Conservation (phyloP, 2,329 filamentous ascomycete species). For the Hypoxylon sp. region DNA sequence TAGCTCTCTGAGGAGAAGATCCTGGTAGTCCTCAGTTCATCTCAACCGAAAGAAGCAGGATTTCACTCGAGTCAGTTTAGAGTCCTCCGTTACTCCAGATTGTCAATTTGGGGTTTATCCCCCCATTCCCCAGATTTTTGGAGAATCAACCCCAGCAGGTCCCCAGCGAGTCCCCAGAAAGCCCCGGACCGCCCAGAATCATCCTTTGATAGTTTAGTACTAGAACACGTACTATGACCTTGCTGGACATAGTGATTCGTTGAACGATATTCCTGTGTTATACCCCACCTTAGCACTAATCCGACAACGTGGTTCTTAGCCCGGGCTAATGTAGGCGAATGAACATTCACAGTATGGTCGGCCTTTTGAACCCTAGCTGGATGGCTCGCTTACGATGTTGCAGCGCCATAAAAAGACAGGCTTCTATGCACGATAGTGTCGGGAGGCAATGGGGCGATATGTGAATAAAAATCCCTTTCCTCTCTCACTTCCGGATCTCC, state of each 20-base stretch:
- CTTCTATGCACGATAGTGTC: conserved; percentile 20
- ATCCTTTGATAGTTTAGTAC: conserved; percentile 16
- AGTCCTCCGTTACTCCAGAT: conserved; percentile 27
- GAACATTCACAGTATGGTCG: conserved; percentile 18
- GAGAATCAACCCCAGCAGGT: conserved; percentile 29
- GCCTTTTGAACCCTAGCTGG: conserved; percentile 30
- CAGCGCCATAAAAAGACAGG: conserved; percentile 28
- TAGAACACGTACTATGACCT: conserved; percentile 26
- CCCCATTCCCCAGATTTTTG: conserved; percentile 42
- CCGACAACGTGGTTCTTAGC: conserved; percentile 35
- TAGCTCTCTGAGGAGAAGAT: conserved; percentile 38
- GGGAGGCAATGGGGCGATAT: conserved; percentile 27
- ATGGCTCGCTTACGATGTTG: conserved; percentile 36
- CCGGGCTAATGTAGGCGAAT: conserved; percentile 30
- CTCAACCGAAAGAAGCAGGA: conserved; percentile 25
- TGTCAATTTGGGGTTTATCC: conserved; percentile 23
- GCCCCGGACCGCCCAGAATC: conserved; percentile 26
- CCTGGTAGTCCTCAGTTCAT: conserved; percentile 16
- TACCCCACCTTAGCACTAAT: conserved; percentile 29
- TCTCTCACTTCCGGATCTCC: conserved; percentile 11
- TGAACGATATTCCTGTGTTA: conserved; percentile 18
- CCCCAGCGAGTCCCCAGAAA: conserved; percentile 24
- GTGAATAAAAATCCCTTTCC: conserved; percentile 34
- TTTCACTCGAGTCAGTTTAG: conserved; percentile 8
- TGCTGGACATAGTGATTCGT: conserved; percentile 31